These are phyloP conservation scores for Epichloe sylvatica DNA, from an alignment of 2,329 filamentous ascomycete species.

Conservation along the genomic window DNA sequence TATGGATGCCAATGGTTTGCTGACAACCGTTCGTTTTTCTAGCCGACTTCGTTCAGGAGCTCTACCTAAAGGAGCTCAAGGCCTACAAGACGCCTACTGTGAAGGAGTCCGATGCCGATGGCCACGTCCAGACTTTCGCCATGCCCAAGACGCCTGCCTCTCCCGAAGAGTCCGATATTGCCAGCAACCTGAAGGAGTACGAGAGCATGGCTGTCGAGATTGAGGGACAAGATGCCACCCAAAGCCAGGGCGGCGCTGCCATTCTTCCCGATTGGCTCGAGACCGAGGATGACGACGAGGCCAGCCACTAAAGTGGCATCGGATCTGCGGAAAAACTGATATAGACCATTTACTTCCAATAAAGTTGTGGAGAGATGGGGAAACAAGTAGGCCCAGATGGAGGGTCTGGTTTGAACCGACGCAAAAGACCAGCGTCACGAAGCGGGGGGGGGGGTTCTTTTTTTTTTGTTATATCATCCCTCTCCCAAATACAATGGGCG, in stretches of 20 bases:
- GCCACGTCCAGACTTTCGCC: constrained; percentile 79
- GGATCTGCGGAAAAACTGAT: neutral
- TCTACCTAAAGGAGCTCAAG: constrained; percentile 94
- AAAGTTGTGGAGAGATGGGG: neutral
- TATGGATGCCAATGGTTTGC: neutral
- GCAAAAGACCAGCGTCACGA: neutral
- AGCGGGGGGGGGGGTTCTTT: neutral
- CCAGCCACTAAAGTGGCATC: constrained; percentile 30
- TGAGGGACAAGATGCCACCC: constrained; percentile 62
- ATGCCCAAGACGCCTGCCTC: constrained; percentile 70
- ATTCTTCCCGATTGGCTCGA: constrained; percentile 65
- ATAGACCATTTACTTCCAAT: neutral
- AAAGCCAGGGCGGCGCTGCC: constrained; percentile 43
- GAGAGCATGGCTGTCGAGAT: constrained; percentile 89
- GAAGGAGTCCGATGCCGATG: constrained; percentile 78
- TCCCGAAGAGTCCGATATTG: constrained; percentile 88
- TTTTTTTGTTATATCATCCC: neutral
- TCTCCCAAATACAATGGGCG: neutral
- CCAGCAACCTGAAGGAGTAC: constrained; percentile 84
- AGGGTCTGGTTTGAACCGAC: neutral
- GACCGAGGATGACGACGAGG: constrained; percentile 50
- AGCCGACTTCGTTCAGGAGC: constrained; percentile 96
- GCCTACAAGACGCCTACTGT: constrained; percentile 76
- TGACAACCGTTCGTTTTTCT: constrained; percentile 4
- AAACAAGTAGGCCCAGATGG: neutral